Evolutionary conservation across 306 rosid species (phyloP).

Genomic region (Hippophae gyantsensis): DNA sequence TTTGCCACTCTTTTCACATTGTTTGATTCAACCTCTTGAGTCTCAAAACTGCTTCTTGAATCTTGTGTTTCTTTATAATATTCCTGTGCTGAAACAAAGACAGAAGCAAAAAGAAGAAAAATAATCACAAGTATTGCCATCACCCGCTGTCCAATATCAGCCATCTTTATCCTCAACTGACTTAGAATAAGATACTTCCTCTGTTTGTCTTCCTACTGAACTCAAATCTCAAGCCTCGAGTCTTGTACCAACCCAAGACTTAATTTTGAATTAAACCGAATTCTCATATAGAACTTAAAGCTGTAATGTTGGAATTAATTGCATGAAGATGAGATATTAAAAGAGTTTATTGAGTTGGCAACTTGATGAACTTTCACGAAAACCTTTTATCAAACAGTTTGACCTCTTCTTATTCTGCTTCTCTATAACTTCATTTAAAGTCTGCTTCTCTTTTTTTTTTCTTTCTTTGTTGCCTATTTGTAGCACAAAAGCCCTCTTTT

Average conservation of each 20-base stretch:
- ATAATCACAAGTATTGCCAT: slow-evolving; percentile 18
- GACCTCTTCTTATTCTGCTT: too few species aligned
- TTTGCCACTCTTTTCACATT: slow-evolving; percentile 19
- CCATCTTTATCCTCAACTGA: slow-evolving; percentile 18
- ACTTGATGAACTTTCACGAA: not conserved
- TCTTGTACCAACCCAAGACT: not conserved
- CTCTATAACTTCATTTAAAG: not conserved
- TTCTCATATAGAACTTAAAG: not conserved
- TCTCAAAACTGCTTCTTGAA: slow-evolving; percentile 9
- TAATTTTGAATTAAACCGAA: not conserved
- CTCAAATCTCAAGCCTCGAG: not conserved
- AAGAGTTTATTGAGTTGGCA: not conserved
- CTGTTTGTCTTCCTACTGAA: not conserved
- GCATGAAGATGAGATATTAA: not conserved
- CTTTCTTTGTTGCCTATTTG: too few species aligned
- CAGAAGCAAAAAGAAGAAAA: slow-evolving; percentile 22
- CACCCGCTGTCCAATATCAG: slow-evolving; percentile 23
- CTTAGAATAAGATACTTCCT: not conserved
- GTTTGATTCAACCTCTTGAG: not conserved
- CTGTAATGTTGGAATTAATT: not conserved
- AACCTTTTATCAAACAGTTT: not conserved
- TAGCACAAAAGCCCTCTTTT: too few species aligned
- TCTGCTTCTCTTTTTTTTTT: not conserved
- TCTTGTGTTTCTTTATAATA: slow-evolving; percentile 13
- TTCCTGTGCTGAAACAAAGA: slow-evolving; percentile 36